Base-by-base conservation (phyloP, 352 stramenopile species). In the Globisporangium yorkense region DNA sequence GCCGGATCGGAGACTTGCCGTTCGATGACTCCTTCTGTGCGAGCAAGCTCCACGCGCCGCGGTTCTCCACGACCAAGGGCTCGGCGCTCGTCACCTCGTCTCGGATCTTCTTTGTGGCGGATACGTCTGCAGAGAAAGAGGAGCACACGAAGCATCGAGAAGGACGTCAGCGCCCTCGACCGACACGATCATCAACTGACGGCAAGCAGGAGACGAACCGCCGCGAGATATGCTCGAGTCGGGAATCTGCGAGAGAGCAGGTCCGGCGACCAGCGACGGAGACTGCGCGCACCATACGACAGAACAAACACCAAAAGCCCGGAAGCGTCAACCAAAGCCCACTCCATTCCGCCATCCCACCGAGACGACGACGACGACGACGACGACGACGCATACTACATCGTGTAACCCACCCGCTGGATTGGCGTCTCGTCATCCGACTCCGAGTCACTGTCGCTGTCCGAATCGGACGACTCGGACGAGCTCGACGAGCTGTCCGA, bases 391-490 rank as follows among this genome's bases (percentile, higher is more conserved):
- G 37, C 73, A 68, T 16, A 21, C 44, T 80, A 83, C 51, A 80
- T 70, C 52, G 77, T 63, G 80, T 61, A 84, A 92, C 80, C 72
- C 72, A 92, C 84, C 82, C 81, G 80, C 84, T 95, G 72, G 29
- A 95, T 71, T 81, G 81, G 83, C 74, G 70, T 75, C 47, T 68
- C 80, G 46, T 66, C 69, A 57, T 86, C 75, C 39, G 87, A 86
- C 47, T 93, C 80, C 37, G 83, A 95, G 60, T 94, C 85, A 35
- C 77, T 90, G 35, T 93, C 83, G 66, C 76, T 92, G 63, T 93
- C 85, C 50, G 85, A 95, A 59, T 94, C 83, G 18, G 75, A 87
- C 18, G 78, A 90, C 60, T 89, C 80, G 51, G 76, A 90, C n/a
- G 77, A 88, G 66, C 80, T 91, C 24, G 80, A 89, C 10, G 80